These are phyloP conservation scores for Neurospora terricola DNA, from an alignment of 495 filamentous ascomycete species.

Conservation along the genomic window DNA sequence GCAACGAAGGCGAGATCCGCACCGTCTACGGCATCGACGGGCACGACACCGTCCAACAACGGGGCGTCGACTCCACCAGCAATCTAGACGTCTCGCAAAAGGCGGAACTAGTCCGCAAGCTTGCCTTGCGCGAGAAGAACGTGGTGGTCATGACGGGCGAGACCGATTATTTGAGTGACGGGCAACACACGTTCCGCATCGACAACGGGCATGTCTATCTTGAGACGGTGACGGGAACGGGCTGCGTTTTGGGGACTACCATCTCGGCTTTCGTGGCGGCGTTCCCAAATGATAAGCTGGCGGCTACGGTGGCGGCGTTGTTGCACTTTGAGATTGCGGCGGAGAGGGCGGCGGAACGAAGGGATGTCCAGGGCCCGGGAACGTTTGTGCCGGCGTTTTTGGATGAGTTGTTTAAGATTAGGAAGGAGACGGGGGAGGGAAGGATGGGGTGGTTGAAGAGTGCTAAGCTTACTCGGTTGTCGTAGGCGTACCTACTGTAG, in stretches of 20 bases:
- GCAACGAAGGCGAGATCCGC: conserved; percentile 84
- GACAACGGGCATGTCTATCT: conserved; percentile 71
- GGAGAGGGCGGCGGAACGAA: conserved; percentile 54
- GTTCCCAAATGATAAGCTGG: conserved; percentile 51
- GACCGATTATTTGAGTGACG: conserved; percentile 72
- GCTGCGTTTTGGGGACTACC: conserved; percentile 75
- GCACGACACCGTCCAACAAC: conserved; percentile 48
- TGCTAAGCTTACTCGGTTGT: conserved; percentile 37
- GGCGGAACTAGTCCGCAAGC: conserved; percentile 47
- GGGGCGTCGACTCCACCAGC: conserved; percentile 75
- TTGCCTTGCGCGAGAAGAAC: conserved; percentile 59
- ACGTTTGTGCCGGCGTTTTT: conserved; percentile 84
- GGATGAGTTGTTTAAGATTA: conserved; percentile 53
- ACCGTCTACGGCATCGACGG: conserved; percentile 65
- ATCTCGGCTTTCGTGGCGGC: conserved; percentile 64
- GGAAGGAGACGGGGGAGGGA: conserved; percentile 35
- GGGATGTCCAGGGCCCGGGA: conserved; percentile 65
- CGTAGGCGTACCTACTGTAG: background rate
- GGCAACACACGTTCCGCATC: conserved; percentile 52
- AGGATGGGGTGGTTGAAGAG: conserved; percentile 45
- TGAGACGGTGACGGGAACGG: conserved; percentile 77
- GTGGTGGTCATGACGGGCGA: conserved; percentile 81
- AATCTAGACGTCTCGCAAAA: conserved; percentile 43
- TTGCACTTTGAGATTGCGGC: conserved; percentile 80
- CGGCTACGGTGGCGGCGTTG: conserved; percentile 55